A percentile compares a stretch with the other conserved stretches of the same genome.
phyloP scores from a whole-genome alignment of 2,329 filamentous ascomycete genomes.

The Alternaria atra region DNA sequence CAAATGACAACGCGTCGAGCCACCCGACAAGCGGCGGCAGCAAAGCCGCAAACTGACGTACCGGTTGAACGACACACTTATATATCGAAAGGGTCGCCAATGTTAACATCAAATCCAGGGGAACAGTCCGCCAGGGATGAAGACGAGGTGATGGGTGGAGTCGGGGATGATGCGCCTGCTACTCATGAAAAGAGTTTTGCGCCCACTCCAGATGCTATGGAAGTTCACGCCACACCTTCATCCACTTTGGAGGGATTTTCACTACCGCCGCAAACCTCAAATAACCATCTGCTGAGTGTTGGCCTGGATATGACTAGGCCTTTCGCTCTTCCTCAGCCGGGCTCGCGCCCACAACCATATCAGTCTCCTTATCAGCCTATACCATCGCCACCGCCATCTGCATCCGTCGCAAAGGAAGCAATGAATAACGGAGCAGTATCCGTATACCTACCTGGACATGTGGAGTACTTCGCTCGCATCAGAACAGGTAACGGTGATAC shows the following conservation, averaged over 20 bases:
- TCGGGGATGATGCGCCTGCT: background rate
- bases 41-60: background rate
- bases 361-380: background rate
- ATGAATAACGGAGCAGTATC: background rate
- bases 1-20: slow-evolving; percentile 24
- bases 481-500: slow-evolving; percentile 6
- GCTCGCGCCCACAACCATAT: background rate
- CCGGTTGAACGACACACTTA: background rate
- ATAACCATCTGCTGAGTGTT: background rate
- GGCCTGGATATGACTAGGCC: background rate
- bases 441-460: background rate
- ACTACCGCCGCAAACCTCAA: background rate
- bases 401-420: background rate
- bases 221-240: background rate
- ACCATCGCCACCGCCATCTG: background rate
- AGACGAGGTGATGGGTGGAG: background rate
- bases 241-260: background rate
- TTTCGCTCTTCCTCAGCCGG: background rate
- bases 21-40: slow-evolving; percentile 20
- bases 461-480: slow-evolving; percentile 15
- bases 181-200: background rate
- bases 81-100: background rate
- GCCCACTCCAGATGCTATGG: background rate
- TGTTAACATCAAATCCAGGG: background rate
- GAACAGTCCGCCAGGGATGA: background rate